A percentile compares a stretch with the other conserved stretches of the same genome.
These are phyloP conservation scores for Gossypium mustelinum DNA, from an alignment of 345 rosid genomes.

Conservation along the genomic window DNA sequence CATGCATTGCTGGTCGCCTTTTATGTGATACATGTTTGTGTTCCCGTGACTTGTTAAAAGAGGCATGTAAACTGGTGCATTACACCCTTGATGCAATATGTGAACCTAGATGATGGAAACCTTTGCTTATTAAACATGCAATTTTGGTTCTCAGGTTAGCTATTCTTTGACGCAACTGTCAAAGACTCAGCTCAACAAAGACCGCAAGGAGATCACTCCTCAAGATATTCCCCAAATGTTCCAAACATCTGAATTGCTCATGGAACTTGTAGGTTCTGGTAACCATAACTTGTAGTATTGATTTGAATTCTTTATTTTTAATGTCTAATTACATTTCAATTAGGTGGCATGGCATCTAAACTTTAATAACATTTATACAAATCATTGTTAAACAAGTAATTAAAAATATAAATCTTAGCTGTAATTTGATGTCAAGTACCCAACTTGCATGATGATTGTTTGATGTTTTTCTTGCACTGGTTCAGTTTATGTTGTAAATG, in stretches of 20 bases:
- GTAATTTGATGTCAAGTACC: not conserved
- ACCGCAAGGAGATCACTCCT: conserved; percentile 80
- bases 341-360: not conserved
- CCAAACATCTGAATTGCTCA: conserved; percentile 63
- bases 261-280: conserved; percentile 74
- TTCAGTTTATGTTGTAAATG: not conserved
- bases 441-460: not conserved
- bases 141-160: conserved; percentile 66
- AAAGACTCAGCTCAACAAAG: conserved; percentile 80
- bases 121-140: conserved; percentile 21
- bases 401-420: not conserved
- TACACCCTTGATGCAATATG: conserved; percentile 4
- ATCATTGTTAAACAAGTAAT: not conserved
- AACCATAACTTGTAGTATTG: not conserved
- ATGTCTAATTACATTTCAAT: conserved; percentile 1
- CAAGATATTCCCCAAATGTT: conserved; percentile 81
- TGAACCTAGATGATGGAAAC: conserved; percentile 15
- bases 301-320: not conserved
- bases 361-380: not conserved
- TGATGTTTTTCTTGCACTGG: not conserved
- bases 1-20: conserved; percentile 95
- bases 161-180: conserved; percentile 94
- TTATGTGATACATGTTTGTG: conserved; percentile 86
- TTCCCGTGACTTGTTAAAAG: conserved; percentile 86
- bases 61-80: conserved; percentile 42